Evolutionary conservation across 495 filamentous ascomycete genomes (phyloP).

Genomic region (Hypoxylon rickii): DNA sequence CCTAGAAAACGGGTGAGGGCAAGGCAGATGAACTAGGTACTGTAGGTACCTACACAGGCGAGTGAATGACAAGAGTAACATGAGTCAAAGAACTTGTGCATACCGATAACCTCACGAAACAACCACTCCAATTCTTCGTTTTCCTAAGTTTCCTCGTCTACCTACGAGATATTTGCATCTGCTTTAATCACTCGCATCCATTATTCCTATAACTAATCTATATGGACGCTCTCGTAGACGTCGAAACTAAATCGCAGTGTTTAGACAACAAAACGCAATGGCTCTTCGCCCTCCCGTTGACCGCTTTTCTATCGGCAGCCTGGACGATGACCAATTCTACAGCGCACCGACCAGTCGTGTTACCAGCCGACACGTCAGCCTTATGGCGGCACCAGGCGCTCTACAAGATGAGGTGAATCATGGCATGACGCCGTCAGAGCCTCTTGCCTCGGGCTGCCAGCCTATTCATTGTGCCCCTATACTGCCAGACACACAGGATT

Average conservation of each 20-base stretch:
- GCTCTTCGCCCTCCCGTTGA: conserved; percentile 2
- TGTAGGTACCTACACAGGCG: too few species aligned
- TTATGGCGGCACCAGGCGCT: conserved; percentile 7
- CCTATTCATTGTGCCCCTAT: neutral
- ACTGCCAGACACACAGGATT: neutral
- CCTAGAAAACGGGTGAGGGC: too few species aligned
- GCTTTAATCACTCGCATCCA: conserved; percentile 1
- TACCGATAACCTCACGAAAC: neutral
- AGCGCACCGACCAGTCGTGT: conserved; percentile 20
- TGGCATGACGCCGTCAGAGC: neutral
- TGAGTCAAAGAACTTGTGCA: neutral
- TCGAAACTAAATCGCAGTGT: neutral
- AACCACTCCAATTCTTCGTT: neutral
- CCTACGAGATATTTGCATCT: too few species aligned
- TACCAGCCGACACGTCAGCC: conserved; percentile 17
- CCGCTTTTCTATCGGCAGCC: conserved; percentile 14
- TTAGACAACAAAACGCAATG: conserved; percentile 13
- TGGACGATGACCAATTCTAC: conserved; percentile 26
- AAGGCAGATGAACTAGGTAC: too few species aligned
- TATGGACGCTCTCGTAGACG: conserved; percentile 2
- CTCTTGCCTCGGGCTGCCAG: conserved; percentile 5
- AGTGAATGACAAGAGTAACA: too few species aligned
- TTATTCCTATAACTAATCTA: conserved; percentile 14
- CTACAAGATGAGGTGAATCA: conserved; percentile 12
- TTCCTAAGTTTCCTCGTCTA: neutral